Base-by-base conservation (phyloP, 2,329 filamentous ascomycete species). In the Clonostachys solani region DNA sequence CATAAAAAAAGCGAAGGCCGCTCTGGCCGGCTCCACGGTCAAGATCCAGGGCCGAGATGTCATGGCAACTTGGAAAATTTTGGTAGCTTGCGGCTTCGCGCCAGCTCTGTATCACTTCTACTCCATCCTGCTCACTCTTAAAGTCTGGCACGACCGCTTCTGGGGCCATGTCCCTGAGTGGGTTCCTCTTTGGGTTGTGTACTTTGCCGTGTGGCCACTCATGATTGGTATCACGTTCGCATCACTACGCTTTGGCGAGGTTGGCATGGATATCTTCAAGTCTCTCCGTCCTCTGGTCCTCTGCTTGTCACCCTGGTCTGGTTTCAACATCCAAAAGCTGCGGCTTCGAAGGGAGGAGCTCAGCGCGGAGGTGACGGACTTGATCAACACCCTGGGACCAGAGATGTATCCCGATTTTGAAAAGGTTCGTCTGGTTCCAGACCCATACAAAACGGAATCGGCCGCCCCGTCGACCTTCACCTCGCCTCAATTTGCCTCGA, bases 221-320 rank as follows among this genome's bases (percentile, higher is more conserved):
- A 96, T 96, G 74, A 87, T 92, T 6, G 80, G 84, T 19, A 87
- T 96, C 57, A 96, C 92, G 0, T 96, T 95, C 65, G 92, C 91
- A 5, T 90, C 94, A 7, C 83, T 99, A 45, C 86, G 94, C 12
- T 95, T 97, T 55, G 94, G 94, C 42, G 94, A 99, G 69, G 86
- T 95, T n/a, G 94, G 92, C 45, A 96, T 99, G 91, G 94, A 99
- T 62, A 96, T 99, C 47, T 74, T 94, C 71, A 99, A 97, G 69
- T 97, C 92, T 0, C 78, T 99, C 15, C 83, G 90, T 10, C 94
- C 94, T 6, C 80, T 99, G 10, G 74, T 95, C 42, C 76, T 96
- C 34, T 94, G 89, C 54, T 78, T 97, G 59, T 87, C 87, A 57
- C 94, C 94, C 2, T 83, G 84, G 5, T 92, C 89, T 2, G 86